Evolutionary conservation across 2,329 filamentous ascomycete genomes (phyloP), one percentile per base, ranked within the genome.

Genomic region (Fusarium falciforme): DNA sequence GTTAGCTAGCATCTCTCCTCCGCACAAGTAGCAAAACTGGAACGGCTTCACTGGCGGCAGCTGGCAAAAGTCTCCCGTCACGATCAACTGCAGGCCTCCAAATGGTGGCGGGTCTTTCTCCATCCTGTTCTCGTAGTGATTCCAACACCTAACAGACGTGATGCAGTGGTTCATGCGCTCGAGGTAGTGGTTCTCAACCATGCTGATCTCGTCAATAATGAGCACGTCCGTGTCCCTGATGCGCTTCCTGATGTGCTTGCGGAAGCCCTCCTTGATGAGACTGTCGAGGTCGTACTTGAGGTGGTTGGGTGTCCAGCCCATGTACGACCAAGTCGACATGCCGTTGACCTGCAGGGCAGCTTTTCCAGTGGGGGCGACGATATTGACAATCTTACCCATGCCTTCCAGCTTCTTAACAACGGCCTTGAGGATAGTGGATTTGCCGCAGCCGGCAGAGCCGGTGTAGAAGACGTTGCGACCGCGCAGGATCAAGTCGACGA

Each of bases 161-260:
- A 80, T 64, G 31, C 67, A 64, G 9, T 20, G 6, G 11, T 78
- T 76, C 14, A 80, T 73, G 20, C 73, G 77, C 31, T 79, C 52
- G 0, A 80, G 22, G 27, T 79, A 69, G 38, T 74, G 66, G 86
- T 87, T 89, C 59, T 90, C 88, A 0, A 92, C 84, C 91, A 93
- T 93, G 70, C 87, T 90, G 66, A 93, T 89, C 79, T 93, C 91
- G 73, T 93, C 90, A 17, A 93, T 89, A 27, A 93, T 85, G 2
- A 93, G 82, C 1, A 91, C 87, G 59, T 92, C 83, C 0, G 87
- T 89, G 0, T 78, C 35, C 0, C 22, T 75, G 2, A 90, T 79
- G 0, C 86, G 82, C 2, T 82, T 77, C 25, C 71, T 79, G 1
- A 83, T 20, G 1, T 40, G 1, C 7, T 52, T 8, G 27, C 59